These are phyloP conservation scores for Sequoia sempervirens DNA, from an alignment of 75 land plant species.

Conservation along the genomic window DNA sequence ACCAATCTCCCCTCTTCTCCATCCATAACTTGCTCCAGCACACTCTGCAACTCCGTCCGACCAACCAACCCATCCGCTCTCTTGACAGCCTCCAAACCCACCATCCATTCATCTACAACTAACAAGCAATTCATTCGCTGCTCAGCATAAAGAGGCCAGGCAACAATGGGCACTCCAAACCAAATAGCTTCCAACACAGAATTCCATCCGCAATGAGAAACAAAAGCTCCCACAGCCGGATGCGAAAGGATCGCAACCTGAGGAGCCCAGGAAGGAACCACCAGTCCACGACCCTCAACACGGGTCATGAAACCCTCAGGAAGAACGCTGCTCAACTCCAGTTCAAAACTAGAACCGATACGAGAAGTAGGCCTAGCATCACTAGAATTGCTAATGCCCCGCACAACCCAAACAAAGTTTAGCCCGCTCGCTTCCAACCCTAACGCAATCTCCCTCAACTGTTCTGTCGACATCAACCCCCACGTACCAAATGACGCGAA, in stretches of 20 bases:
- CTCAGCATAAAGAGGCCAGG: slow-evolving; percentile 21
- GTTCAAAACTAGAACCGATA: slow-evolving; percentile 5
- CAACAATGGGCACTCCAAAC: slow-evolving; percentile 30
- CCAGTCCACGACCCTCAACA: neutral
- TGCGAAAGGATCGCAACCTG: slow-evolving; percentile 30
- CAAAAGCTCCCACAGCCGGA: slow-evolving; percentile 19
- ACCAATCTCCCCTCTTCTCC: slow-evolving; percentile 26
- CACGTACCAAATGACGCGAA: slow-evolving; percentile 1
- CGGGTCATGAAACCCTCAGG: slow-evolving; percentile 17
- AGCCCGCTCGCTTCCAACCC: neutral
- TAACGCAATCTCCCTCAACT: neutral
- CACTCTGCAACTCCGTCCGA: slow-evolving; percentile 20
- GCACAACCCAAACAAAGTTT: slow-evolving; percentile 1
- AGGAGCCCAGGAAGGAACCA: slow-evolving; percentile 25
- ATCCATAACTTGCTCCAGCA: slow-evolving; percentile 17
- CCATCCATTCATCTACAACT: slow-evolving; percentile 15
- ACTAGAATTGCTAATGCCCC: slow-evolving; percentile 12
- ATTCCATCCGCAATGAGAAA: slow-evolving; percentile 48
- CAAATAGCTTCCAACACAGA: slow-evolving; percentile 22
- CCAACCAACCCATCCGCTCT: slow-evolving; percentile 6
- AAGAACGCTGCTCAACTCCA: slow-evolving; percentile 9
- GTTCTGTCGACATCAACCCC: neutral
- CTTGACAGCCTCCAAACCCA: slow-evolving; percentile 16
- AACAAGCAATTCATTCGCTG: slow-evolving; percentile 18
- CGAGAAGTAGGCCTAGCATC: neutral